Base-by-base conservation (phyloP, 345 rosid species). In the Erucastrum elatum region DNA sequence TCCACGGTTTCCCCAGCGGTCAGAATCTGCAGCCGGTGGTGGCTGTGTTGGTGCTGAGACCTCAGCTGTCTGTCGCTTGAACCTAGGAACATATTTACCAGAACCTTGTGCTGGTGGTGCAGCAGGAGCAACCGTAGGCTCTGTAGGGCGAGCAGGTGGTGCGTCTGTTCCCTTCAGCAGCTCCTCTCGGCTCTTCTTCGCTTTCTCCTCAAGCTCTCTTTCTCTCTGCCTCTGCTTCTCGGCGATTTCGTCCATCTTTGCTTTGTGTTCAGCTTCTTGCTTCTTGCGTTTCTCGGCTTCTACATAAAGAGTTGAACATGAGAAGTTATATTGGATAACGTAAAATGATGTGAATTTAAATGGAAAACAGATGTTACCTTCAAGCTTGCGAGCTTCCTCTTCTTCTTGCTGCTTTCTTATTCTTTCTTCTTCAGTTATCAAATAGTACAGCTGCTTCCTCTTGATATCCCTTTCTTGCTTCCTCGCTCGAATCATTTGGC, bases 211-310 rank as follows among this genome's bases (percentile, higher is more conserved):
- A 66, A 86, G 12, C 79, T 96, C 99, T 66, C 65, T 72, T 80
- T 93, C 97, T 75, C 94, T 91, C 59, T 90, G 99, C 74, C 93
- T 86, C 89, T 93, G 98, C 87, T 84, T 96, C 75, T 90, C 96
- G 77, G 90, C 95, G 4, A 93, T 88, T 84, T 86, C 94, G 73
- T 93, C 98, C 78, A 93, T 66, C 85, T 91, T 96, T 1, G 98
- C 98, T 85, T 82, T 87, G 34, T 84, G 81, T 64, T 93, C 98
- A 33, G 97, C 95, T 72, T 88, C 94, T 81, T 87, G 97, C 78
- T 75, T 91, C 75, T 77, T 87, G 55, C 86, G 85, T 61, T 86
- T 89, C 90, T 95, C 99, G 6, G 91, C 88, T 87, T 95, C 99
- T 93, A 91, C 61, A 76, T 26, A 27, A 29, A 39, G 62, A 69